A percentile compares a stretch with the other conserved stretches of the same genome.
Evolutionary conservation across 2,329 filamentous ascomycete species (phyloP).

Genomic region (Lachnellula arida): DNA sequence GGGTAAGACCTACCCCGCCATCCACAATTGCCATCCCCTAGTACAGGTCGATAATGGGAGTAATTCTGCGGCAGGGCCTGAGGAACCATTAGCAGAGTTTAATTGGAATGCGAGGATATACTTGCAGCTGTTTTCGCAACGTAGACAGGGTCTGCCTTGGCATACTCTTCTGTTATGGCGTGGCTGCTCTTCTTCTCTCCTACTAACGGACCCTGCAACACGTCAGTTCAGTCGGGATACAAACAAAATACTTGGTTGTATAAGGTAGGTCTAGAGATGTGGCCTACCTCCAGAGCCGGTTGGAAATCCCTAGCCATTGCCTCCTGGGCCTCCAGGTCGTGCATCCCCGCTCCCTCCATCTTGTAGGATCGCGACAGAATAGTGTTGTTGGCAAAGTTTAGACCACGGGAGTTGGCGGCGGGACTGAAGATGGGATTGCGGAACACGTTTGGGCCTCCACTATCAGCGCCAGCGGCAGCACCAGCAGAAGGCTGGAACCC

Average conservation of each 20-base stretch:
- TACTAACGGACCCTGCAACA: slow-evolving; percentile 71
- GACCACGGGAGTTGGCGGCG: slow-evolving; percentile 6
- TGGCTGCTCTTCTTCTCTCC: slow-evolving; percentile 72
- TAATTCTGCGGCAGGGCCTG: slow-evolving; percentile 79
- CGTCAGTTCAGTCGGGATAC: slow-evolving; percentile 22
- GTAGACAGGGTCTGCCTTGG: slow-evolving; percentile 78
- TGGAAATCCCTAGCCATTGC: slow-evolving; percentile 56
- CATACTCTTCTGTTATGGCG: slow-evolving; percentile 79
- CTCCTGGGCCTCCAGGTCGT: slow-evolving; percentile 47
- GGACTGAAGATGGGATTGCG: slow-evolving; percentile 25
- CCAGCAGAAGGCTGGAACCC: slow-evolving; percentile 15
- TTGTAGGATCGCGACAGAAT: slow-evolving; percentile 16
- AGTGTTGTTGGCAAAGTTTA: slow-evolving; percentile 10
- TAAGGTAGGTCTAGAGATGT: not conserved
- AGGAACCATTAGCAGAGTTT: slow-evolving; percentile 7
- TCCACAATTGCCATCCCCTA: slow-evolving; percentile 93
- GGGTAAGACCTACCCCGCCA: slow-evolving; percentile 75
- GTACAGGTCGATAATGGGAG: slow-evolving; percentile 79
- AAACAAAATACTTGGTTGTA: too few species aligned
- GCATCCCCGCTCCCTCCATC: slow-evolving; percentile 17
- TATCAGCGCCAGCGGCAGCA: slow-evolving; percentile 6
- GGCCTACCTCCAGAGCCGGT: slow-evolving; percentile 49
- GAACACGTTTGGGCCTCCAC: slow-evolving; percentile 19
- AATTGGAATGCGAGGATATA: slow-evolving; percentile 20
- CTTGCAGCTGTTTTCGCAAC: slow-evolving; percentile 82